These are phyloP conservation scores for Nicotiana tabacum DNA, from an alignment of 257 asterid species.

Conservation along the genomic window DNA sequence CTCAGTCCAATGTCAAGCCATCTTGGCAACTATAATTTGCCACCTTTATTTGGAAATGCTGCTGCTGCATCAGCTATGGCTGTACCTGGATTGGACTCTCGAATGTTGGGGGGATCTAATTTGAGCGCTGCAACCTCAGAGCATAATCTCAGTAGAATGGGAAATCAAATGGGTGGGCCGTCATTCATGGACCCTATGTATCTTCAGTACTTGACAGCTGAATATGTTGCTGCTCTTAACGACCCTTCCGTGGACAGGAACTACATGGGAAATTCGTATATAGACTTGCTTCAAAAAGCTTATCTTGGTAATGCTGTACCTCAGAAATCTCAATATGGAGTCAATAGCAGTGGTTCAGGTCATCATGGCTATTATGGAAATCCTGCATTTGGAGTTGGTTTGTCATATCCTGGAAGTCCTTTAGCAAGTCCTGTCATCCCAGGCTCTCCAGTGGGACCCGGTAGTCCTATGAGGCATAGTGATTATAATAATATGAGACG, in stretches of 20 bases:
- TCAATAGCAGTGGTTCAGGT: slow-evolving; percentile 43
- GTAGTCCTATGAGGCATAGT: slow-evolving; percentile 79
- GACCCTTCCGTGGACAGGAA: slow-evolving; percentile 68
- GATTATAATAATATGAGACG: slow-evolving; percentile 61
- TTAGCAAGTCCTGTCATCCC: slow-evolving; percentile 55
- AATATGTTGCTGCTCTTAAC: slow-evolving; percentile 63
- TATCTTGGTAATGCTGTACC: slow-evolving; percentile 60
- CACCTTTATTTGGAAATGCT: slow-evolving; percentile 92
- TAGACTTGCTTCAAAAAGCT: slow-evolving; percentile 84
- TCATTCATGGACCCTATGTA: slow-evolving; percentile 67
- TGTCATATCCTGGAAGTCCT: slow-evolving; percentile 87
- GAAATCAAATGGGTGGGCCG: slow-evolving; percentile 64
- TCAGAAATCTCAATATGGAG: slow-evolving; percentile 58
- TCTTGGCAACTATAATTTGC: slow-evolving; percentile 61
- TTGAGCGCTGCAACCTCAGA: slow-evolving; percentile 50
- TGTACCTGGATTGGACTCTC: slow-evolving; percentile 71
- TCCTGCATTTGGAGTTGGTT: slow-evolving; percentile 55
- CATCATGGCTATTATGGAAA: slow-evolving; percentile 76
- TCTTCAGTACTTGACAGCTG: slow-evolving; percentile 75
- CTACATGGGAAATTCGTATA: slow-evolving; percentile 58
- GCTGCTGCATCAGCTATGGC: slow-evolving; percentile 85
- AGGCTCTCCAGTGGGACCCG: slow-evolving; percentile 63
- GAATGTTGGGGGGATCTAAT: slow-evolving; percentile 40
- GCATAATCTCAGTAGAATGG: slow-evolving; percentile 48
- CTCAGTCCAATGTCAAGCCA: slow-evolving; percentile 67